Percentiles rank a stretch among this genome's conserved stretches.
phyloP scores from a whole-genome alignment of 2,329 filamentous ascomycete species.

The Purpureocillium takamizusanense region DNA sequence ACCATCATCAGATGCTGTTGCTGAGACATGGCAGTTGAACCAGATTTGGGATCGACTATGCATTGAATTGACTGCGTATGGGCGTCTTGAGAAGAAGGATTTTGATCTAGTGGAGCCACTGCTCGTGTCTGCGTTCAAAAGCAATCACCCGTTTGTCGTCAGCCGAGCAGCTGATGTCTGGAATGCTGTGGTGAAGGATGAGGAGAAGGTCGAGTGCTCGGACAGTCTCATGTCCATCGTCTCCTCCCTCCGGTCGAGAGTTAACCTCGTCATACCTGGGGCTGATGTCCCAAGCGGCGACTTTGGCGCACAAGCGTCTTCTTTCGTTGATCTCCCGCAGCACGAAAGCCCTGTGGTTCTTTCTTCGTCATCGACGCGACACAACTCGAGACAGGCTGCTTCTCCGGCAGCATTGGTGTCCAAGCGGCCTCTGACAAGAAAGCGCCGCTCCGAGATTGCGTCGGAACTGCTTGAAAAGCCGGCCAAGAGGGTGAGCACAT shows the following conservation, averaged over 20 bases:
- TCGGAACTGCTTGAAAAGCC: constrained; percentile 14
- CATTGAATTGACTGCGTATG: constrained; percentile 23
- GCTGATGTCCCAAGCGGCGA: constrained; percentile 27
- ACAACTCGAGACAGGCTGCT: constrained; percentile 9
- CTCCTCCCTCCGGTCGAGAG: constrained; percentile 45
- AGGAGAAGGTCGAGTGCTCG: constrained; percentile 55
- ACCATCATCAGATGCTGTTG: neutral
- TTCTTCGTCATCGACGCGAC: constrained; percentile 20
- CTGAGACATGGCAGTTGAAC: constrained; percentile 31
- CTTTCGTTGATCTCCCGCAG: constrained; percentile 41
- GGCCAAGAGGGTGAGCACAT: constrained; percentile 25
- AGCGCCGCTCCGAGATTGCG: constrained; percentile 18
- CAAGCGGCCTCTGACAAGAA: constrained; percentile 14
- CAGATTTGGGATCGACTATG: constrained; percentile 42
- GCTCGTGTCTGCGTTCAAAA: constrained; percentile 47
- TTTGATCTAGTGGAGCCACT: constrained; percentile 45
- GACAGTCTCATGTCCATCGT: constrained; percentile 53
- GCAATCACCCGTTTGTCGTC: constrained; percentile 45
- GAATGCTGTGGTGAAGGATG: constrained; percentile 60
- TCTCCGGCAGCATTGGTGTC: constrained; percentile 9
- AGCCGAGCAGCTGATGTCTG: constrained; percentile 47
- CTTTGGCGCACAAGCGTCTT: constrained; percentile 26
- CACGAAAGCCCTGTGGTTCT: constrained; percentile 26
- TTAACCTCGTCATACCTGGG: constrained; percentile 37
- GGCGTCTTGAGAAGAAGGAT: constrained; percentile 30